Percentiles rank a stretch among this genome's conserved stretches.
These are phyloP conservation scores for Silybum marianum DNA, from an alignment of 129 eudicot species.

Conservation along the genomic window DNA sequence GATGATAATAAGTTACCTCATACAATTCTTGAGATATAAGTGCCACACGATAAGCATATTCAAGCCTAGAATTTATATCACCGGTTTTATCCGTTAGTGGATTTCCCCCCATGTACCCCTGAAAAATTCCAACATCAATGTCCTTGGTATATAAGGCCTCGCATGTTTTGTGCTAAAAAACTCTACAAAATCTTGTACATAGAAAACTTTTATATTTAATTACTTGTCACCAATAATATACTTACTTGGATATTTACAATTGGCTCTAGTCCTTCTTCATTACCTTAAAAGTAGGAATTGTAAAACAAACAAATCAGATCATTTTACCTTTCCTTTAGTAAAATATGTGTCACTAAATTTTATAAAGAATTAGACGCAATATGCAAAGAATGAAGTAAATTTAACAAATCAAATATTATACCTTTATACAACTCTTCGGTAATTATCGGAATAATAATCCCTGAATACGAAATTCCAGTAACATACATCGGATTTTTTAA, in stretches of 20 bases:
- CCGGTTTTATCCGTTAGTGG: constrained; percentile 17
- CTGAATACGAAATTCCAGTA: constrained; percentile 25
- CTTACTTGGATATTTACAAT: constrained; percentile 19
- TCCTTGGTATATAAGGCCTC: background rate
- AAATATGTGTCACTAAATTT: background rate
- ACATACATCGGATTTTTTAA: constrained; percentile 33
- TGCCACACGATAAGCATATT: constrained; percentile 29
- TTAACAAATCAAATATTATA: background rate
- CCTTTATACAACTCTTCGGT: constrained; percentile 22
- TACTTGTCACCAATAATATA: background rate
- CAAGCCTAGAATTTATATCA: constrained; percentile 27
- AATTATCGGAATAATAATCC: constrained; percentile 30
- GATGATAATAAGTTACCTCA: constrained; percentile 19
- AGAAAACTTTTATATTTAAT: background rate
- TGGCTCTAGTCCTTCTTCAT: constrained; percentile 36
- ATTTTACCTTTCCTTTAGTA: background rate
- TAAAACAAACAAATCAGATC: background rate
- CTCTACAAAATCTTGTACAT: background rate
- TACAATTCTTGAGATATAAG: constrained; percentile 29
- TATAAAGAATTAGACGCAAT: background rate
- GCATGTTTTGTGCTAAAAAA: background rate
- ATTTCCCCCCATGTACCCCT: constrained; percentile 37
- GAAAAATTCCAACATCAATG: background rate
- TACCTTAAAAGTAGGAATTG: constrained; percentile 8
- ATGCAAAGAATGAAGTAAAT: too few relatives aligned